These are phyloP conservation scores for Chamaenerion angustifolium DNA, from an alignment of 345 rosid genomes.

Conservation along the genomic window DNA sequence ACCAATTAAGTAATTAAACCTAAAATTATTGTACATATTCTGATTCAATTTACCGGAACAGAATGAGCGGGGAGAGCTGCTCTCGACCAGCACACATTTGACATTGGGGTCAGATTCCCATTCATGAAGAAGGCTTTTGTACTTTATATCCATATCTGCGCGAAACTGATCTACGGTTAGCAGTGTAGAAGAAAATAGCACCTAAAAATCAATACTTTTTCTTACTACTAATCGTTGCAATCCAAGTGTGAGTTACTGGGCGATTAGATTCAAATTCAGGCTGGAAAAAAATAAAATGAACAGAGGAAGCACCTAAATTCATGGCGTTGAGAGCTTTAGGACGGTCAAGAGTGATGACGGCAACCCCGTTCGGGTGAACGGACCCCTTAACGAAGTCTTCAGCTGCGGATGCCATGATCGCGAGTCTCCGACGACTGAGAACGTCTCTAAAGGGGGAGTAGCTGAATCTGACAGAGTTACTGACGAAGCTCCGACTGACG, in stretches of 20 bases:
- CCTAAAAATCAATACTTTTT: too few relatives aligned
- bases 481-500: not conserved
- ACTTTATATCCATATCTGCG: conserved; percentile 71
- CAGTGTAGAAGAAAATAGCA: too few relatives aligned
- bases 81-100: conserved; percentile 68
- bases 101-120: conserved; percentile 77
- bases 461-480: too few relatives aligned
- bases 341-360: conserved; percentile 83
- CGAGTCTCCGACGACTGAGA: conserved; percentile 8
- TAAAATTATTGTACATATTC: too few relatives aligned
- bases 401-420: conserved; percentile 33
- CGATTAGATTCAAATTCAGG: not conserved
- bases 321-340: conserved; percentile 96
- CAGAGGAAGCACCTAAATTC: conserved; percentile 40
- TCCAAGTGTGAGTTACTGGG: too few relatives aligned
- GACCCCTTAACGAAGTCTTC: conserved; percentile 60
- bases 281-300: not conserved
- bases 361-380: conserved; percentile 75
- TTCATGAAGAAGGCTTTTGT: conserved; percentile 60
- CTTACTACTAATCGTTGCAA: too few relatives aligned
- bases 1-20: too few relatives aligned
- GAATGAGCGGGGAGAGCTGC: conserved; percentile 71
- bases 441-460: not conserved
- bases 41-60: conserved; percentile 48
- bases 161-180: too few relatives aligned